Percentiles rank a stretch among this genome's conserved stretches.
These are phyloP conservation scores for Vigna nakashimae DNA, from an alignment of 306 rosid species.

Conservation along the genomic window DNA sequence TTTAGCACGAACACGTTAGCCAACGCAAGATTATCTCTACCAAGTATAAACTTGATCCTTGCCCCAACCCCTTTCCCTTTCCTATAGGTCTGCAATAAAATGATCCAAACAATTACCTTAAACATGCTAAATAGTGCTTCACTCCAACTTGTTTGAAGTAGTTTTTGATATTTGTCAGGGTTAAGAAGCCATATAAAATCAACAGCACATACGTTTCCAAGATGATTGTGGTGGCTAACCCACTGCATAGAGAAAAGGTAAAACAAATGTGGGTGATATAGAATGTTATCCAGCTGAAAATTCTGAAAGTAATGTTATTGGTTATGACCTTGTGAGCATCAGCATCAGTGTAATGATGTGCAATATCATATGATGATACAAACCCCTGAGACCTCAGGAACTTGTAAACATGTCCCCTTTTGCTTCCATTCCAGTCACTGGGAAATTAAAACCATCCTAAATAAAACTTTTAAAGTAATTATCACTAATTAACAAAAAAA, in stretches of 20 bases:
- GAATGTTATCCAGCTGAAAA: constrained; percentile 7
- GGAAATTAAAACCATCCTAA: constrained; percentile 1
- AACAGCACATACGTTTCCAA: constrained; percentile 87
- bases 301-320: constrained; percentile 22
- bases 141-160: constrained; percentile 69
- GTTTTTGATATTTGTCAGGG: constrained; percentile 65
- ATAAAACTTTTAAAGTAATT: neutral
- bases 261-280: constrained; percentile 24
- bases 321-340: constrained; percentile 81
- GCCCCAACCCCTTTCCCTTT: neutral
- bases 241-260: constrained; percentile 57
- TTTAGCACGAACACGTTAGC: neutral
- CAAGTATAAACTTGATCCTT: neutral
- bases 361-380: constrained; percentile 87
- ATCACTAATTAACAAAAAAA: neutral
- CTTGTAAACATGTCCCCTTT: constrained; percentile 85
- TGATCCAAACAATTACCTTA: constrained; percentile 57
- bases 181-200: constrained; percentile 92
- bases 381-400: constrained; percentile 91
- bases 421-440: constrained; percentile 98
- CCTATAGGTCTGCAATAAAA: neutral
- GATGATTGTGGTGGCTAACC: constrained; percentile 93
- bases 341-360: constrained; percentile 86
- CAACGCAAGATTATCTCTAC: neutral
- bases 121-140: constrained; percentile 77